Evolutionary conservation across 2,329 filamentous ascomycete species (phyloP), one percentile per base, ranked within the genome.

Genomic region (Diaporthe sp.): DNA sequence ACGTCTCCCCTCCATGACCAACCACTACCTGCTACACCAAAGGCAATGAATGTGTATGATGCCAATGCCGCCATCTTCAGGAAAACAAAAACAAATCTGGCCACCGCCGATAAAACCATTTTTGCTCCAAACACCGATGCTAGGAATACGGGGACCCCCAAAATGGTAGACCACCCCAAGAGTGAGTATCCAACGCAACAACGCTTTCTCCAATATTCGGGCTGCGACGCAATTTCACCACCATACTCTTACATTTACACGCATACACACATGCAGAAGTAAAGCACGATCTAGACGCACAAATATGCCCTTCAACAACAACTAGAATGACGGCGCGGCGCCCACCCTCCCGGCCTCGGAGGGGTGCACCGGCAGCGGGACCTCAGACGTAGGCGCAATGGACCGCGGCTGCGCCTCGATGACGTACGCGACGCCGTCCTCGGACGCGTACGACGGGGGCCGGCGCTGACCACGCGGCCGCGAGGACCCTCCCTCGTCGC

Each of bases 371-470:
- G 85, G 85, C 33, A 88, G 80, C 50, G 85, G 83, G n/a, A 74
- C 50, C 30, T 74, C 67, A 2, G 82, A 81, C n/a, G 83, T 81
- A 7, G 88, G 87, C 3, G 85, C 89, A 22, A 87, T 88, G 10
- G 90, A 91, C 73, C 91, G 84, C 57, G 91, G 91, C 73, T 88
- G 88, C 0, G 91, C 92, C 77, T 94, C 91, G 7, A 95, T 86
- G 19, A 94, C 90, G 80, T 95, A 95, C 38, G 89, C 88, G 7
- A 95, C 89, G 0, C 94, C 94, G 78, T 95, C 92, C 13, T 96
- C 93, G 0, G 92, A 94, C 5, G 89, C 86, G 81, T 97, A 97
- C 6, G 92, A 95, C 2, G 94, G 94, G 6, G 94, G 94, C 1
- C 94, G 87, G 77, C 81, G 72, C 81, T 81, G 52, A 77, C 77